These are phyloP conservation scores for Fusarium sp. DNA, from an alignment of 2,329 filamentous ascomycete species.

Conservation along the genomic window DNA sequence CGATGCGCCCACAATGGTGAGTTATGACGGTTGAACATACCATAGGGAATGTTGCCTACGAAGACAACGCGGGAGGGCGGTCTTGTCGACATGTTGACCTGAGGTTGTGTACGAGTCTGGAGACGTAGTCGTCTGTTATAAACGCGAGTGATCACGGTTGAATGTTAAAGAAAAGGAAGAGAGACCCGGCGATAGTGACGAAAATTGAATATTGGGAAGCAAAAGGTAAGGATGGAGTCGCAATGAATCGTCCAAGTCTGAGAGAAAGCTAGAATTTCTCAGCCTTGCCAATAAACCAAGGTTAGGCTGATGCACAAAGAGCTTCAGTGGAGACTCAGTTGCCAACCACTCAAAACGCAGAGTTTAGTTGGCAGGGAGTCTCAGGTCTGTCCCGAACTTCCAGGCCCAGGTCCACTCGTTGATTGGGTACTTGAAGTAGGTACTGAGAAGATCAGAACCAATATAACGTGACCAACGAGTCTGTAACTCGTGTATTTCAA, in stretches of 20 bases:
- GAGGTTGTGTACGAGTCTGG: background rate
- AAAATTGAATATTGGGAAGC: background rate
- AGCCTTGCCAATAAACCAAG: constrained; percentile 41
- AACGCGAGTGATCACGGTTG: background rate
- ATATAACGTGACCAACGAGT: too few species aligned
- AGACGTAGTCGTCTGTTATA: background rate
- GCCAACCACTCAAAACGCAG: background rate
- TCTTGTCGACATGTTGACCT: constrained; percentile 72
- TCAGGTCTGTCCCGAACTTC: constrained; percentile 4
- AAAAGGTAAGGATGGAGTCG: constrained; percentile 7
- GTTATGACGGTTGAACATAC: constrained; percentile 56
- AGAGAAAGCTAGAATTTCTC: constrained; percentile 43
- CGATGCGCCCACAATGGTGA: constrained; percentile 1
- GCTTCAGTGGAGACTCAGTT: constrained; percentile 23
- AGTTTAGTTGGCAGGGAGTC: background rate
- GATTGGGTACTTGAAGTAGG: too few species aligned
- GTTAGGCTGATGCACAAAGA: constrained; percentile 39
- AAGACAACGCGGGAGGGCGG: constrained; percentile 84
- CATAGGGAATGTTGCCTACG: constrained; percentile 88
- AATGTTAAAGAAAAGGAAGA: background rate
- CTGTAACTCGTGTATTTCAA: too few species aligned
- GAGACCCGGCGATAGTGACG: background rate
- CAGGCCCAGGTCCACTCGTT: background rate
- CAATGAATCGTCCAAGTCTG: constrained; percentile 23
- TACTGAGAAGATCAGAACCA: too few species aligned